Evolutionary conservation across 2,329 filamentous ascomycete genomes (phyloP), one percentile per base, ranked within the genome.

Genomic region (Colletotrichum lindemuthianum): DNA sequence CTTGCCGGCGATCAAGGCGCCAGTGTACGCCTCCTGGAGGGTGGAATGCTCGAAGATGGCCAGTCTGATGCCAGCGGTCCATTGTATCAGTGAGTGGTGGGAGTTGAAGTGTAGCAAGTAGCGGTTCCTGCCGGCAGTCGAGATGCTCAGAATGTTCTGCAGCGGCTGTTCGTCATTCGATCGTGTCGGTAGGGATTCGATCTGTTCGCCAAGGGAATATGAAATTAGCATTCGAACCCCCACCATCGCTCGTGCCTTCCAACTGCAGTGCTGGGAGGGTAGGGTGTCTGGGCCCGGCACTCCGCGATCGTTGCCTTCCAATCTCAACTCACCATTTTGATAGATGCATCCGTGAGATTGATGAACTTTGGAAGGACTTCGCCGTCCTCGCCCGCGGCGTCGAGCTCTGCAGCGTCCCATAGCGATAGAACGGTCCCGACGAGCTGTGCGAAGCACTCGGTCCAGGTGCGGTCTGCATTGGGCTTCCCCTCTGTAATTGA

Each of bases 31-130:
- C 79, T 99, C 96, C 74, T 98, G 95, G 39, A 99, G 82, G 0
- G 92, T 93, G 1, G 93, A 89, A 73, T 98, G 92, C 79, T 99
- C 96, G 76, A 90, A 98, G 87, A 98, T 97, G 71, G 95, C 87
- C 24, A 99, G 87, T 50, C 96, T 89, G 70, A 99, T 98, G 48
- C 91, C 93, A 13, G 96, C 91, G 1, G 96, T 97, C 96, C 96
- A 99, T 78, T 98, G 94, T 3, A 94, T 90, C 59, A 99, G 82
- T 0, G 95, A 97, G 73, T 97, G 92, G 69, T 95, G 88, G 0
- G 95, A 97, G 76, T 96, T 97, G 80, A 99, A 99, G 77, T 98
- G 96, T 41, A 99, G 84, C 2, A 99, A 84, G 74, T 97, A 98
- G 69, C 96, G 90, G 76, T 99, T 99, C 73, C 93, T 92, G 51